Conservation (phyloP, 2,329 filamentous ascomycete species). For the Diaporthe sp. region DNA sequence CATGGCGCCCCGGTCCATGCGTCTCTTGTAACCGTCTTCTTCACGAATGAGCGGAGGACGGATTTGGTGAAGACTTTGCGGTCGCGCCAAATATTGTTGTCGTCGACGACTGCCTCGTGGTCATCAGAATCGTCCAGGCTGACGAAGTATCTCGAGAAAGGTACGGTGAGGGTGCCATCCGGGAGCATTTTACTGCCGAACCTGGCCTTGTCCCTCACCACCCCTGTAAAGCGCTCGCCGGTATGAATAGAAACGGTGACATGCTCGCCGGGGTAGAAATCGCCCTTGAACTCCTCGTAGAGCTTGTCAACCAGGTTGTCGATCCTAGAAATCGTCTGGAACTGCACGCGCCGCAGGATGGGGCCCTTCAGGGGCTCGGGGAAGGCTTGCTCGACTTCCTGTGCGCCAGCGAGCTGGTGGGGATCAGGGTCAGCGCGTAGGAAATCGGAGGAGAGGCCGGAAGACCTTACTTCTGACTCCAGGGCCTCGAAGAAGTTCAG, state of each 20-base stretch:
- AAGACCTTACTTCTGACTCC: constrained; percentile 83
- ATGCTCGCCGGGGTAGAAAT: constrained; percentile 91
- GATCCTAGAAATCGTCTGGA: constrained; percentile 88
- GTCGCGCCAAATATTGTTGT: constrained; percentile 86
- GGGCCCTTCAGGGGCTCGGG: constrained; percentile 93
- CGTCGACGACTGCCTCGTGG: constrained; percentile 84
- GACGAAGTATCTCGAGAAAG: constrained; percentile 86
- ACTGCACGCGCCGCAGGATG: constrained; percentile 91
- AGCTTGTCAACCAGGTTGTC: constrained; percentile 82
- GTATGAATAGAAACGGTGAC: constrained; percentile 81
- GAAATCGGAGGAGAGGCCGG: constrained; percentile 23
- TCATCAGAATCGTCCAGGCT: constrained; percentile 77
- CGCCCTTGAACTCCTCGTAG: constrained; percentile 85
- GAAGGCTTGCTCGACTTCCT: constrained; percentile 92
- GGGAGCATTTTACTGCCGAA: constrained; percentile 74
- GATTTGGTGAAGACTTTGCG: constrained; percentile 95
- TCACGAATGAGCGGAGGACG: constrained; percentile 93
- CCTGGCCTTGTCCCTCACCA: constrained; percentile 87
- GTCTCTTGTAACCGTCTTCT: constrained; percentile 92
- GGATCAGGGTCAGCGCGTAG: constrained; percentile 47
- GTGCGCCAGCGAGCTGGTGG: constrained; percentile 79
- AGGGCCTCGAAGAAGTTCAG: constrained; percentile 94
- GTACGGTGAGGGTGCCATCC: constrained; percentile 78
- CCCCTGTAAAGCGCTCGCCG: constrained; percentile 78
- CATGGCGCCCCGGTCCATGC: constrained; percentile 97